These are phyloP conservation scores for Zygosaccharomyces kombuchaensis DNA, from an alignment of 805 yeast genomes.

Conservation along the genomic window DNA sequence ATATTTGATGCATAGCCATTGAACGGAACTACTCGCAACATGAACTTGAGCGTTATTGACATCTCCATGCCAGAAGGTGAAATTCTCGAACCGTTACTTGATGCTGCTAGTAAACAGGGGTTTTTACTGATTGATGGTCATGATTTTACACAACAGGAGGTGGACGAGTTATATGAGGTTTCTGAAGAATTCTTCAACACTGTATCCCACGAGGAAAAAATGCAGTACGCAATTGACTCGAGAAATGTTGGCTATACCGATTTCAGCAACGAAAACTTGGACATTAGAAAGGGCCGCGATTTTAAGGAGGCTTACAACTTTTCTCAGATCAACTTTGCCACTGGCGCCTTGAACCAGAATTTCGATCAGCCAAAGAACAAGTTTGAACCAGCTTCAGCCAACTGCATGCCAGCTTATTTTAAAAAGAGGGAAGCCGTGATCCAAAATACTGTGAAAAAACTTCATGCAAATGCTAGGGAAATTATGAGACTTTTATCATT, in stretches of 20 bases:
- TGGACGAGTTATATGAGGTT: conserved; percentile 45
- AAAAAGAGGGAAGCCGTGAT: conserved; percentile 40
- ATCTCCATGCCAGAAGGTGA: conserved; percentile 40
- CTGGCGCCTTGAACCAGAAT: conserved; percentile 40
- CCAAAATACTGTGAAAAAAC: conserved; percentile 41
- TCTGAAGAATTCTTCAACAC: conserved; percentile 47
- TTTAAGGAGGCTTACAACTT: conserved; percentile 71
- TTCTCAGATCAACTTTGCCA: conserved; percentile 46
- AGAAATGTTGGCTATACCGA: conserved; percentile 60
- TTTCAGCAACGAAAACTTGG: conserved; percentile 48
- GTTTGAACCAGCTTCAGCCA: conserved; percentile 23
- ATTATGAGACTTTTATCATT: conserved; percentile 55
- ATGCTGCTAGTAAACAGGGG: conserved; percentile 61
- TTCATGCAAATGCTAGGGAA: conserved; percentile 46
- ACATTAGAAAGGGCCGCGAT: conserved; percentile 43
- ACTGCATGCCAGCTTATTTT: conserved; percentile 51
- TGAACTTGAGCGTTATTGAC: conserved; percentile 42
- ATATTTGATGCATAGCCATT: no score
- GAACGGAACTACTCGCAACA: neutral
- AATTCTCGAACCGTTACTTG: conserved; percentile 49
- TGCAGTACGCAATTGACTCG: conserved; percentile 45
- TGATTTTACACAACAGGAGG: conserved; percentile 53
- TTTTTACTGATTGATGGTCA: conserved; percentile 66
- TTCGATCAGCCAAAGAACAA: conserved; percentile 8
- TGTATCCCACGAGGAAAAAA: conserved; percentile 49